Evolutionary conservation across 1,284 basidiomycete species (phyloP).

Genomic region (Ceratobasidium sp.): DNA sequence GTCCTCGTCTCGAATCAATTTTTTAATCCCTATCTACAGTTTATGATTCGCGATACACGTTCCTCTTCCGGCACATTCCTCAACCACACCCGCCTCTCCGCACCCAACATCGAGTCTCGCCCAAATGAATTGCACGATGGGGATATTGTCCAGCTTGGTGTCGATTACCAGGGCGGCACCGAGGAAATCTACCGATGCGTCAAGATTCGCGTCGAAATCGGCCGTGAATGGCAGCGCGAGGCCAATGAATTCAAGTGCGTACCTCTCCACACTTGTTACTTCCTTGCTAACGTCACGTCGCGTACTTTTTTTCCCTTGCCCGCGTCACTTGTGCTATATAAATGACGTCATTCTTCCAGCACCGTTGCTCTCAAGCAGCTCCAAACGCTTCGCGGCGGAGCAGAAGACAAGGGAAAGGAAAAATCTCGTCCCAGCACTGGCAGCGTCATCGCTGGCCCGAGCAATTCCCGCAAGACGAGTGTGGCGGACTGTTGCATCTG

Average conservation of each 20-base stretch:
- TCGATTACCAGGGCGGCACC: conserved; percentile 97
- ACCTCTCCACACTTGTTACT: conserved; percentile 9
- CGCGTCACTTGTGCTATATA: not conserved
- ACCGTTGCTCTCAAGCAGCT: conserved; percentile 40
- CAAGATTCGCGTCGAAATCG: conserved; percentile 92
- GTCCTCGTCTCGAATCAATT: not conserved
- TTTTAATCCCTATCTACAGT: conserved; percentile 52
- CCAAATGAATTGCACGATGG: conserved; percentile 89
- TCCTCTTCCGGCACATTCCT: conserved; percentile 93
- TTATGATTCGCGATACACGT: conserved; percentile 92
- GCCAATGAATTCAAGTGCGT: conserved; percentile 96
- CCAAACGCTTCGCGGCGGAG: conserved; percentile 37
- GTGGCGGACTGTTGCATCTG: conserved; percentile 96
- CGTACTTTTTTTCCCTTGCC: conserved; percentile 3
- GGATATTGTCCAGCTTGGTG: conserved; percentile 93
- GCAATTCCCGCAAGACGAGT: conserved; percentile 43
- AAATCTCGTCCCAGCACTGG: conserved; percentile 48
- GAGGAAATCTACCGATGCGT: conserved; percentile 99
- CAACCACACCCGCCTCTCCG: conserved; percentile 89
- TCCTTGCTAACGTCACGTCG: not conserved
- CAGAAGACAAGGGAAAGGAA: conserved; percentile 44
- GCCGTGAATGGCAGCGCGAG: conserved; percentile 86
- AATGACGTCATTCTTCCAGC: conserved; percentile 32
- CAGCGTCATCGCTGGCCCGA: conserved; percentile 37
- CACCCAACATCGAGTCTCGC: conserved; percentile 81